Evolutionary conservation across 2,329 filamentous ascomycete genomes (phyloP).

Genomic region (Pseudonectria foliicola): DNA sequence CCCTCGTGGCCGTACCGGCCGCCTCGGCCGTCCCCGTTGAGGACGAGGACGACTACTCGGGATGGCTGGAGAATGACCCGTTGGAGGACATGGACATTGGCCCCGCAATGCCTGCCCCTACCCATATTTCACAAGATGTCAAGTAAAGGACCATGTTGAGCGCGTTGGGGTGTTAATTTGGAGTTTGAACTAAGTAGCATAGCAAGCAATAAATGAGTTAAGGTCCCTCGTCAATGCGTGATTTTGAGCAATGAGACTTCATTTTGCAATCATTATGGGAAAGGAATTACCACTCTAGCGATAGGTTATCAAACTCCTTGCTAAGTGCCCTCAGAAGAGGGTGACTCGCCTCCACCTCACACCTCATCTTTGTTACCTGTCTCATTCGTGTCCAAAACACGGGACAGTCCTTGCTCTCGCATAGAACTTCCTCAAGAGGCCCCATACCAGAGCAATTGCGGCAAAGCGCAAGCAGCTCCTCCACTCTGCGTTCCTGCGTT

Average conservation of each 20-base stretch:
- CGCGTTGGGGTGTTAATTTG: too few species aligned
- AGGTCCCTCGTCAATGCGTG: too few species aligned
- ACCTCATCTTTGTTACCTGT: conserved; percentile 46
- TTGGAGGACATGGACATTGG: conserved; percentile 18
- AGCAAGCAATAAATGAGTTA: background rate
- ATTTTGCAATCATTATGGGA: too few species aligned
- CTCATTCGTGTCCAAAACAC: conserved; percentile 78
- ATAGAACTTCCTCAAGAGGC: conserved; percentile 70
- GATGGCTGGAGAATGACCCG: conserved; percentile 28
- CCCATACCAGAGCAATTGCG: conserved; percentile 69
- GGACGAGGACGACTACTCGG: conserved; percentile 30
- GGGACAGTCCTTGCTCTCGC: conserved; percentile 86
- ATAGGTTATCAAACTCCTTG: too few species aligned
- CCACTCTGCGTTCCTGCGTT: conserved; percentile 54
- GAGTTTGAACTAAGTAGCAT: too few species aligned
- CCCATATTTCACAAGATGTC: conserved; percentile 13
- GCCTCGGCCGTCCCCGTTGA: conserved; percentile 13
- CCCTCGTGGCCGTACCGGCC: conserved; percentile 12
- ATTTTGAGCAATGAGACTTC: too few species aligned
- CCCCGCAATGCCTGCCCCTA: conserved; percentile 10
- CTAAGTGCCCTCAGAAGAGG: too few species aligned
- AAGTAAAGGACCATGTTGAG: conserved; percentile 7
- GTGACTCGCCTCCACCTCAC: too few species aligned
- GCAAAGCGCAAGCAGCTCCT: conserved; percentile 65
- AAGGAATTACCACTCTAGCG: too few species aligned